Conservation (phyloP, 176 grass and related monocot genomes). For the Pontederia paniculata region DNA sequence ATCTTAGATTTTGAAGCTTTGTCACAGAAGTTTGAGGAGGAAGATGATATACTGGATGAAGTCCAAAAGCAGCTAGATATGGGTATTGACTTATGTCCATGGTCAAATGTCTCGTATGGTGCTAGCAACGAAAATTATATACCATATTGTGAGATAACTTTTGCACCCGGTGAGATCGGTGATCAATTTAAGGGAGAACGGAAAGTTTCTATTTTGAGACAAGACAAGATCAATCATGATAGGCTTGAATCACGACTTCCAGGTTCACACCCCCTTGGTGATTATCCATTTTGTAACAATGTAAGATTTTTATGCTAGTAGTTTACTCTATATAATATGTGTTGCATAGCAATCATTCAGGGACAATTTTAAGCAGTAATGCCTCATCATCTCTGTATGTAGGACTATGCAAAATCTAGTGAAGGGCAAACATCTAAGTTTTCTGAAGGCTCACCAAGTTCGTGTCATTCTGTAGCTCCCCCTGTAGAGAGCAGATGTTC, state of each 20-base stretch:
- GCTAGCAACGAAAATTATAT: constrained; percentile 7
- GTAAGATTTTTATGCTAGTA: no score
- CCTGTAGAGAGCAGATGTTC: constrained; percentile 17
- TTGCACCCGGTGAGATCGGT: constrained; percentile 17
- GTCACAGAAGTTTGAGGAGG: constrained; percentile 48
- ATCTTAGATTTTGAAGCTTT: constrained; percentile 57
- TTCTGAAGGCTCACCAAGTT: background rate
- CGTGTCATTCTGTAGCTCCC: constrained; percentile 6
- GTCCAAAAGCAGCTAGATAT: constrained; percentile 45
- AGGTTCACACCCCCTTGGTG: no score
- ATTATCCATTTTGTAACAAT: no score
- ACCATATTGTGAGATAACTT: constrained; percentile 20
- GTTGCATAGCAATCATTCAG: background rate
- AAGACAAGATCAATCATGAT: constrained; percentile 1
- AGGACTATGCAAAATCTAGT: background rate
- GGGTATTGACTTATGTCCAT: constrained; percentile 20
- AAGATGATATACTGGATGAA: constrained; percentile 29
- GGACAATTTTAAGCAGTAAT: background rate
- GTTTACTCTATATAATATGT: background rate
- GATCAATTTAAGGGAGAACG: background rate
- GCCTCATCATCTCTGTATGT: background rate
- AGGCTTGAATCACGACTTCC: no score
- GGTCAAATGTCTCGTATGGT: constrained; percentile 1
- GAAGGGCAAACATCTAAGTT: background rate
- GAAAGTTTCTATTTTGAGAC: constrained; percentile 14